These are phyloP conservation scores for Diaporthe aspalathi DNA, from an alignment of 2,329 filamentous ascomycete species.

Conservation along the genomic window DNA sequence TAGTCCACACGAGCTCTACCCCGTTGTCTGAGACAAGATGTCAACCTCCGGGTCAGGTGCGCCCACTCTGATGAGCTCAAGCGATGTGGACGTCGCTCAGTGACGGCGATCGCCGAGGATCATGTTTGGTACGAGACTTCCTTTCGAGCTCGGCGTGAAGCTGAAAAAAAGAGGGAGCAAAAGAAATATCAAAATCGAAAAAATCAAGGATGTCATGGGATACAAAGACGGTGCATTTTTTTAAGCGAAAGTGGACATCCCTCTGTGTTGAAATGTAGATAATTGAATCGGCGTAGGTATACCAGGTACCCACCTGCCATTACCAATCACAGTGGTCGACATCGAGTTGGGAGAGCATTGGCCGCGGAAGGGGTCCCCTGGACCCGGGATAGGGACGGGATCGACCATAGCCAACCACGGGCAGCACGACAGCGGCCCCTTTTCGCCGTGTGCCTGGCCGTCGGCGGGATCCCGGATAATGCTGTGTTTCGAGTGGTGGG, in stretches of 20 bases:
- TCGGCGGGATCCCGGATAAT: slow-evolving; percentile 2
- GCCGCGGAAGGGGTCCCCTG: neutral
- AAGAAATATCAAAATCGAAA: neutral
- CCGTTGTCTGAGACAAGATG: slow-evolving; percentile 24
- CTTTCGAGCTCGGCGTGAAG: neutral
- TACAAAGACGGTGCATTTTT: neutral
- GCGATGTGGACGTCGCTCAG: neutral
- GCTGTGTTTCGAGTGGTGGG: slow-evolving; percentile 21
- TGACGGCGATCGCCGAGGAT: slow-evolving; percentile 5
- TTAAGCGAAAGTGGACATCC: neutral
- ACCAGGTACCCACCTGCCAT: slow-evolving; percentile 3
- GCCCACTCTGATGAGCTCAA: neutral
- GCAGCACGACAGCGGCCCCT: slow-evolving; percentile 12
- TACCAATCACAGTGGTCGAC: slow-evolving; percentile 1
- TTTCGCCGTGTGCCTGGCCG: slow-evolving; percentile 6
- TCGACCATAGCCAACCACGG: slow-evolving; percentile 20
- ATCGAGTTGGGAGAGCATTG: slow-evolving; percentile 1
- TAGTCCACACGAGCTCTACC: neutral
- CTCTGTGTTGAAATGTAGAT: neutral
- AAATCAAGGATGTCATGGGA: neutral
- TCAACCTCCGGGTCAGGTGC: neutral
- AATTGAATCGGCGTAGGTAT: neutral
- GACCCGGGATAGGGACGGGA: slow-evolving; percentile 1
- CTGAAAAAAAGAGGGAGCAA: neutral
- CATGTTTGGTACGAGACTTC: neutral